Conservation (phyloP, 2,329 filamentous ascomycete genomes). For the Xylaria digitata region DNA sequence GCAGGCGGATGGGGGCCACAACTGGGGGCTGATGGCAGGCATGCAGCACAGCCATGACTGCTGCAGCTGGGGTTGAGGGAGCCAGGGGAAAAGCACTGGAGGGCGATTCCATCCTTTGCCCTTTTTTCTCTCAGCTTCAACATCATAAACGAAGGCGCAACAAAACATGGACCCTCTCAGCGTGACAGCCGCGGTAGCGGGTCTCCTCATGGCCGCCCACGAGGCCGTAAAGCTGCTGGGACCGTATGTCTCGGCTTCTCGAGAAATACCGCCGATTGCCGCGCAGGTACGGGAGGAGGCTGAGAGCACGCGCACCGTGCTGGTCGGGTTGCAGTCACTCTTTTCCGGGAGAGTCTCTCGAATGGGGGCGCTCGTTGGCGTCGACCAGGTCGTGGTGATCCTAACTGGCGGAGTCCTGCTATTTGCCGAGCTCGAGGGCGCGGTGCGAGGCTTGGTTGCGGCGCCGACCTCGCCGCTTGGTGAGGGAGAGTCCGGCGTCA, state of each 20-base stretch:
- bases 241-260: conserved; percentile 21
- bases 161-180: conserved; percentile 23
- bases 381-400: conserved; percentile 23
- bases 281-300: conserved; percentile 20
- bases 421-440: conserved; percentile 27
- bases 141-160: neutral
- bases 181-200: conserved; percentile 19
- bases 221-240: conserved; percentile 19
- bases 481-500: neutral
- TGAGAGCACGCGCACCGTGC: conserved; percentile 12
- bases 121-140: neutral
- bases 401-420: conserved; percentile 16
- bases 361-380: conserved; percentile 12
- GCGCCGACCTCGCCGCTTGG: neutral
- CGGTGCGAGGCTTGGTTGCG: conserved; percentile 6
- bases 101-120: neutral
- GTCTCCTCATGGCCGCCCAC: conserved; percentile 18
- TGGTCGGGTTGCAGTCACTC: conserved; percentile 12
- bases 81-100: neutral
- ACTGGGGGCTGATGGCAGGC: neutral
- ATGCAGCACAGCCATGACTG: neutral
- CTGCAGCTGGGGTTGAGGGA: neutral
- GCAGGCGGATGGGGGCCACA: too few relatives aligned
- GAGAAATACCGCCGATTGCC: conserved; percentile 15
- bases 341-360: neutral